phyloP scores from a whole-genome alignment of 495 filamentous ascomycete species.

The Annulohypoxylon stygium region DNA sequence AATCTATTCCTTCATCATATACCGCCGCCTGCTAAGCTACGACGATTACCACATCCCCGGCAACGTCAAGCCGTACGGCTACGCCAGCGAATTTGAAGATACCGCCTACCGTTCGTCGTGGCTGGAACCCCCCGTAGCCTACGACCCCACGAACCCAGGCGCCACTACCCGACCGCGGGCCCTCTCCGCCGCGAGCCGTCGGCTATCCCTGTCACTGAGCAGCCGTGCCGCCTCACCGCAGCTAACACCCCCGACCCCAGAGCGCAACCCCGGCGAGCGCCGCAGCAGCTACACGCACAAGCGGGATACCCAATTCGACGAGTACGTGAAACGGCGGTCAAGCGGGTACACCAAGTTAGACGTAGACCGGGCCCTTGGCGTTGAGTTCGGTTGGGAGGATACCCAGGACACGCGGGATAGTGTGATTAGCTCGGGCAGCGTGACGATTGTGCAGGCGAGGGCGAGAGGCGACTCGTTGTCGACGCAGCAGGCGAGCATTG shows the following conservation, averaged over 20 bases:
- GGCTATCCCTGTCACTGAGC: constrained; percentile 36
- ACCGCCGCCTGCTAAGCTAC: constrained; percentile 57
- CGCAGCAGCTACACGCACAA: constrained; percentile 50
- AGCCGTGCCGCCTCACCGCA: constrained; percentile 24
- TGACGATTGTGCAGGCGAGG: constrained; percentile 31
- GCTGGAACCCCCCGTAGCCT: constrained; percentile 33
- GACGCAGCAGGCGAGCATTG: constrained; percentile 41
- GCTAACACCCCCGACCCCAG: not conserved
- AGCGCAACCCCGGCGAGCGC: constrained; percentile 19
- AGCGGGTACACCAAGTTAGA: constrained; percentile 46
- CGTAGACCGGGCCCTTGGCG: constrained; percentile 53
- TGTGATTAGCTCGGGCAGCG: constrained; percentile 36
- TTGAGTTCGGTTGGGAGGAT: constrained; percentile 57
- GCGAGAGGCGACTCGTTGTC: constrained; percentile 43
- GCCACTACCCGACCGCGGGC: constrained; percentile 34
- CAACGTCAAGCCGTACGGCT: constrained; percentile 53
- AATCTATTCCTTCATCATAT: constrained; percentile 57
- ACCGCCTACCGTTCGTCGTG: constrained; percentile 37
- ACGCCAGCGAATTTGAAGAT: constrained; percentile 42
- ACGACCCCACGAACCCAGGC: constrained; percentile 42
- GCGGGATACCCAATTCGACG: constrained; percentile 55
- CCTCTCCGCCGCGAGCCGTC: constrained; percentile 38
- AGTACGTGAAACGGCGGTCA: constrained; percentile 43
- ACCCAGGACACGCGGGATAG: constrained; percentile 32
- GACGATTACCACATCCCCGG: constrained; percentile 59